Conservation (phyloP, 1,284 basidiomycete genomes). For the Cryptococcus deneoformans region DNA sequence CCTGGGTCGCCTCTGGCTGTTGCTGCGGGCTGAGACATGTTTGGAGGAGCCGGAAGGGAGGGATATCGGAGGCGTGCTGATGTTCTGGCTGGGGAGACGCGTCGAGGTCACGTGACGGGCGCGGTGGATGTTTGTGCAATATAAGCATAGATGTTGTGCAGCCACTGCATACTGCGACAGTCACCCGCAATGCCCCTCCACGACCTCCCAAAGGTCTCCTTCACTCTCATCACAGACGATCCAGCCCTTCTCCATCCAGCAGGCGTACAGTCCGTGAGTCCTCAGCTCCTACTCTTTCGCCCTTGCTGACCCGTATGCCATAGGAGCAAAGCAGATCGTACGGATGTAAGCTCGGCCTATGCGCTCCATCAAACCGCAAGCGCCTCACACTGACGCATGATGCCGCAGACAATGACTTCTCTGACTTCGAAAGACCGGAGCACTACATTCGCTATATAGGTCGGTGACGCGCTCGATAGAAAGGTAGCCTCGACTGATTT, state of each 20-base stretch:
- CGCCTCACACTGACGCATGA: conserved; percentile 1
- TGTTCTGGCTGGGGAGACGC: no score
- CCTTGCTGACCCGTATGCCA: not conserved
- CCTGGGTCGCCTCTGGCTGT: no score
- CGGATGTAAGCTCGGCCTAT: conserved; percentile 33
- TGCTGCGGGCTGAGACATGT: no score
- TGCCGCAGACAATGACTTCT: conserved; percentile 69
- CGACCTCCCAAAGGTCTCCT: conserved; percentile 43
- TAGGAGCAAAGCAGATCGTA: conserved; percentile 42
- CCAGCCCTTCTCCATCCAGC: conserved; percentile 30
- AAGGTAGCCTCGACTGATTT: no score
- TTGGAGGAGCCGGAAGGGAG: no score
- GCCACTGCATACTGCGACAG: no score
- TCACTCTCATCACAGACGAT: conserved; percentile 42
- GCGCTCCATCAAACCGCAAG: not conserved
- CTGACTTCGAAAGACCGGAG: conserved; percentile 71
- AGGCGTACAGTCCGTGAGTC: conserved; percentile 41
- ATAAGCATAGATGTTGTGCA: no score
- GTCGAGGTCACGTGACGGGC: no score
- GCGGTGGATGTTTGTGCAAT: no score
- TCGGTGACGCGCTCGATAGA: conserved; percentile 43
- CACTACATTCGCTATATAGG: conserved; percentile 89
- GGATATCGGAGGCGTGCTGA: no score
- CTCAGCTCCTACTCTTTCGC: not conserved
- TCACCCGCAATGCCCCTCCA: no score